These are phyloP conservation scores for Tolypocladium sp. DNA, from an alignment of 2,329 filamentous ascomycete species.

Conservation along the genomic window DNA sequence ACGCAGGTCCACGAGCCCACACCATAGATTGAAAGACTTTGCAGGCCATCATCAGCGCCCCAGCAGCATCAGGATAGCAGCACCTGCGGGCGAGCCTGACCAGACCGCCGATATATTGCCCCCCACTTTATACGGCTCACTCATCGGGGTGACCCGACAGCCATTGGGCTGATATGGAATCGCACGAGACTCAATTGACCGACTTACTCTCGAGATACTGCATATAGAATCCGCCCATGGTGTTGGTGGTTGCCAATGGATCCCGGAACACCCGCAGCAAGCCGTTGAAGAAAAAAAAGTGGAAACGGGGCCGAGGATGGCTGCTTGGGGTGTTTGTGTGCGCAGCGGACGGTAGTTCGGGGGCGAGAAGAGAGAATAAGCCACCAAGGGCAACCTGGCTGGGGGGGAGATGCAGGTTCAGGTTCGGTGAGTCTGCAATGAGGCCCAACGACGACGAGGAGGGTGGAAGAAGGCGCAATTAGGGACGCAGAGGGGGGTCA, in stretches of 20 bases:
- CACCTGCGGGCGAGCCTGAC: not conserved
- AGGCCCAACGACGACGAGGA: conserved; percentile 35
- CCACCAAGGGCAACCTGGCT: not conserved
- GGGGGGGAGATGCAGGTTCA: conserved; percentile 1
- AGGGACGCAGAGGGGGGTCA: not conserved
- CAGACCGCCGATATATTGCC: not conserved
- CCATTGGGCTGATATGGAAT: not conserved
- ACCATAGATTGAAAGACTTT: not conserved
- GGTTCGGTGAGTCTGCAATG: conserved; percentile 35
- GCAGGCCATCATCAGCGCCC: not conserved
- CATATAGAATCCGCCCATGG: conserved; percentile 60
- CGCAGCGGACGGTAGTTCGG: not conserved
- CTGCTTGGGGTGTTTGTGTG: not conserved
- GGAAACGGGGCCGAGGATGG: conserved; percentile 8
- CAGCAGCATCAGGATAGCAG: not conserved
- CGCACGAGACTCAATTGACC: conserved; percentile 4
- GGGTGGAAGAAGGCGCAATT: conserved; percentile 2
- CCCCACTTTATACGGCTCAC: not conserved
- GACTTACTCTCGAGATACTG: conserved; percentile 69
- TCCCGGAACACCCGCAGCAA: not conserved
- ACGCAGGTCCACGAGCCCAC: not conserved
- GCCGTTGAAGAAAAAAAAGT: conserved; percentile 10
- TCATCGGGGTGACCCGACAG: not conserved
- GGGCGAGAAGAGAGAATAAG: not conserved
- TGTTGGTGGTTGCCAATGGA: conserved; percentile 21